Evolutionary conservation across 768 basidiomycete species (phyloP), one percentile per base, ranked within the genome.

Genomic region (Agaricus subrufescens): DNA sequence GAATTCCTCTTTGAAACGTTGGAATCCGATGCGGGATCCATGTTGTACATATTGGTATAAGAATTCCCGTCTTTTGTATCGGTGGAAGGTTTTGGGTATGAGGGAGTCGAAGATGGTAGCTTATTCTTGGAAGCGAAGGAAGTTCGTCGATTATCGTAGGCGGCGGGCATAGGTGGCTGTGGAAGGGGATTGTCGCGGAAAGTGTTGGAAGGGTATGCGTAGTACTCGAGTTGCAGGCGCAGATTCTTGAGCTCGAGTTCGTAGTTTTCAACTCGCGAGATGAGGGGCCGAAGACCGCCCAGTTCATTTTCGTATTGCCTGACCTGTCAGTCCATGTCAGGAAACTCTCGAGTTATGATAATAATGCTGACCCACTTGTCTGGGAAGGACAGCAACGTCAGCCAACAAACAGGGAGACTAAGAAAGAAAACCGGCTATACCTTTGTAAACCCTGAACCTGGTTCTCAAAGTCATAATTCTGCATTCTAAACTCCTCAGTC

Each of bases 91-190:
- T 48, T 25, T 9, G 58, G 53, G 27, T 23, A 38, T 37, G 44
- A 31, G 37, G 3, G 29, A 47, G 30, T 61, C 44, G 3, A 62
- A 62, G 46, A 63, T 47, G 5, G 8, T 34, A 34, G 34, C 70
- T 65, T 58, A 74, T 71, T 15, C 71, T 69, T 46, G 23, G 45
- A 46, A 25, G 50, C 79, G 75, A 10, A 71, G 50, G 10, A 78
- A 75, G 19, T 23, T 80, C 68, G 40, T 3, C 40, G 15, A 19
- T 6, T 42, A 9, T 79, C 76, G 9, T 76, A 66, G 8, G 78
- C 71, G 6, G 83, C 65, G 2, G 80, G 82, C 54, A 78, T 75
- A 11, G 83, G 83, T n/a, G 83, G 83, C 42, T 70, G 66, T 25
- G 83, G 83, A 19, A 85, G 73, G 3, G 83, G 83, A 63, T 62